Evolutionary conservation across 495 filamentous ascomycete genomes (phyloP).

Genomic region (Lasiosphaeria hispida): DNA sequence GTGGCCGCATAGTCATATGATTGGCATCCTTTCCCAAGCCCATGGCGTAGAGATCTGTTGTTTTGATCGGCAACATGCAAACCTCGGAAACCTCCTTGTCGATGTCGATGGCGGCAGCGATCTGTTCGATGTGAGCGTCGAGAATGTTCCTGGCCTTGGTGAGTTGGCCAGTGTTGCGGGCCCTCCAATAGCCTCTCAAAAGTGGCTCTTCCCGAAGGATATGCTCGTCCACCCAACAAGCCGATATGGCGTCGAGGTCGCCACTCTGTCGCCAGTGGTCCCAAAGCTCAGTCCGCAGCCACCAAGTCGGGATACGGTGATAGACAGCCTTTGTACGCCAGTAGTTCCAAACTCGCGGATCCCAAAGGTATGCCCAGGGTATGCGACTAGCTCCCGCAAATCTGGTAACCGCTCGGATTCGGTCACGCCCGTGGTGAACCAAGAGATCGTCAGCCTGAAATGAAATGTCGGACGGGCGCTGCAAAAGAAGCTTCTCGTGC

Average conservation of each 20-base stretch:
- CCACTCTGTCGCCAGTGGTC: slow-evolving; percentile 60
- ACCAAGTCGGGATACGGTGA: slow-evolving; percentile 48
- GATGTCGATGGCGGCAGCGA: slow-evolving; percentile 61
- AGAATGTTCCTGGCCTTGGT: slow-evolving; percentile 54
- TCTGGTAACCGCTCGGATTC: slow-evolving; percentile 14
- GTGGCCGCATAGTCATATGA: slow-evolving; percentile 43
- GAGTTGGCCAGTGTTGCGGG: slow-evolving; percentile 55
- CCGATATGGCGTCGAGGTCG: slow-evolving; percentile 59
- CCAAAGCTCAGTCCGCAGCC: slow-evolving; percentile 61
- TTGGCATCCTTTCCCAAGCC: slow-evolving; percentile 59
- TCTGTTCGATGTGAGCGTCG: slow-evolving; percentile 53
- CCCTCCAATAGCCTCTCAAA: slow-evolving; percentile 57
- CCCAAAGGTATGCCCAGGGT: slow-evolving; percentile 10
- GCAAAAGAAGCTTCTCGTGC: slow-evolving; percentile 22
- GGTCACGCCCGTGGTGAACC: slow-evolving; percentile 18
- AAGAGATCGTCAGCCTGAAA: slow-evolving; percentile 29
- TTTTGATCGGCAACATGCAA: slow-evolving; percentile 57
- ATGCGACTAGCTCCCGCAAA: neutral
- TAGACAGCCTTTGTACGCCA: slow-evolving; percentile 19
- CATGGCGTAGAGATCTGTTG: slow-evolving; percentile 62
- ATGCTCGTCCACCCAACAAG: slow-evolving; percentile 63
- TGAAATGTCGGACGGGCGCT: slow-evolving; percentile 18
- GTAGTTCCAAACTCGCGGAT: slow-evolving; percentile 17
- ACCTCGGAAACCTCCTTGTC: slow-evolving; percentile 59
- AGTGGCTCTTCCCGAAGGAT: slow-evolving; percentile 55